Evolutionary conservation across 75 land plant species (phyloP), one percentile per base, ranked within the genome.

Genomic region (Isoetes taiwanensis): DNA sequence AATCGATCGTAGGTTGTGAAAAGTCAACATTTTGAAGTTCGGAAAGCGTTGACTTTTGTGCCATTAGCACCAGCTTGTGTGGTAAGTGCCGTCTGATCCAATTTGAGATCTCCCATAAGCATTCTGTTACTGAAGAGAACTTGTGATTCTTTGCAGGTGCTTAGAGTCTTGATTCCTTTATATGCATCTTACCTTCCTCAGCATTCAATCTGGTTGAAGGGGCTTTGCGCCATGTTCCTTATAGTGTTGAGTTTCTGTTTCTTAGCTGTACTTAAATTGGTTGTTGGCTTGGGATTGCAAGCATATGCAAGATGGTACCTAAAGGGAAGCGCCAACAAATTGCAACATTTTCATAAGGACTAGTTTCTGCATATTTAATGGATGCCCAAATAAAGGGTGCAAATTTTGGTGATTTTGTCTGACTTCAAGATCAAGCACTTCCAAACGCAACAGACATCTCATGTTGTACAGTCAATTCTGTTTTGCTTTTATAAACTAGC

Each of bases 61-160:
- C 99, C 99, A 26, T 59, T 94, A 50, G 99, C 89, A 33, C 99
- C 99, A 32, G 99, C 99, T 14, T 94, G 96, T 76, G 96, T 94
- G 84, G 99, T 94, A 79, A 50, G 88, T 11, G 9, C 14, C 14
- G 14, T 37, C 14, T 37, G 14, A 37, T 9, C 39, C 9, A 37
- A n/a, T 16, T 46, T 46, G n/a, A n/a, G n/a, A n/a, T n/a, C n/a
- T n/a, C n/a, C n/a, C n/a, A n/a, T n/a, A n/a, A n/a, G n/a, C n/a
- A n/a, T n/a, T n/a, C n/a, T n/a, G n/a, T n/a, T n/a, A n/a, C n/a
- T n/a, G n/a, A n/a, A n/a, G n/a, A n/a, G n/a, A 5, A 5, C 5
- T 46, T 10, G 10, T 12, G 1, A 43, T 20, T 42, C 32, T 58
- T 52, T 65, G 30, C 72, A 94, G 99, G 86, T 94, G 10, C 77